Evolutionary conservation across 306 rosid species (phyloP), one percentile per base, ranked within the genome.

Genomic region (Sphenostylis stenocarpa): DNA sequence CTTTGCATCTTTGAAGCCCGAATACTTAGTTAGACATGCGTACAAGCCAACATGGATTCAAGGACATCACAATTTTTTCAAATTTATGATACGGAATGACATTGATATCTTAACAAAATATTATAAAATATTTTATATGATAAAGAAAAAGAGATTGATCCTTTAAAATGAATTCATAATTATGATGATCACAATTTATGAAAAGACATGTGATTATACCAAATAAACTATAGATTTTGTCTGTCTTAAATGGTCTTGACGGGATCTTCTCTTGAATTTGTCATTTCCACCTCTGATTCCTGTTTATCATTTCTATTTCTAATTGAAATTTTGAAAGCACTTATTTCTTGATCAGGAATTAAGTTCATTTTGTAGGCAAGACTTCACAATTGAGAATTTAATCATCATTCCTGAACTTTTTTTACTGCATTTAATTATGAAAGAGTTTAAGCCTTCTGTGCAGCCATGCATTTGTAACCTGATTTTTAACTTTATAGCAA

Each of bases 291-390:
- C 39, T n/a, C 6, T 51, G 57, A 7, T 51, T 51, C 24, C 20
- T 19, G 24, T 19, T 51, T 23, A 11, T 55, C 12, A 4, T 55
- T 55, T 12, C 62, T 55, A 6, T 4, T 55, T 55, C 31, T 55
- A 61, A 64, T 41, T 53, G n/a, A 15, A 58, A 56, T 24, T 53
- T 55, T 11, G n/a, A 12, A 21, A 55, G 55, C 29, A 26, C 31
- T 62, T 61, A 69, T 17, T 69, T 76, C 77, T 80, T 34, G 44
- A 51, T 69, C 39, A 36, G 60, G 67, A 49, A 49, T 14, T 39
- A 2, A 17, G 58, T 44, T 75, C 10, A 55, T 47, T 60, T 28
- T 68, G 17, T 69, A 2, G 65, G 58, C 17, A 63, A 36, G 44
- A 34, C 38, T 56, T 53, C 63, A 73, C 52, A 5, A 26, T 14